A percentile compares a stretch with the other conserved stretches of the same genome.
These are phyloP conservation scores for Moniliella sp. DNA, from an alignment of 1,284 basidiomycete genomes.

Conservation along the genomic window DNA sequence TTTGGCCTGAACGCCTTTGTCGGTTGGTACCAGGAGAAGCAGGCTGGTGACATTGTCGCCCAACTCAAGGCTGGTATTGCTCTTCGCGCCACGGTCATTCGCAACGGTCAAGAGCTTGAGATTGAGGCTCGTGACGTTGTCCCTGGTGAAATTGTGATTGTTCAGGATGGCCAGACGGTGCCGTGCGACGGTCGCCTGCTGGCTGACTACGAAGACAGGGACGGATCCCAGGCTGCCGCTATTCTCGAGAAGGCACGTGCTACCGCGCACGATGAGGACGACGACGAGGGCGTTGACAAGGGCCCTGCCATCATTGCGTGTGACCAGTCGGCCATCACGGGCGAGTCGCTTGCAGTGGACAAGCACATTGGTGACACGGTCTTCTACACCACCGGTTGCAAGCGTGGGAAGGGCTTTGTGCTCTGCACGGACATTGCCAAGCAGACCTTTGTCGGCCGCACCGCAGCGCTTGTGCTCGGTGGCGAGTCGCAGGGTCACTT, in stretches of 20 bases:
- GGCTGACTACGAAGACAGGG: slow-evolving; percentile 36
- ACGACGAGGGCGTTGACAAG: slow-evolving; percentile 36
- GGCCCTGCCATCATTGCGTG: slow-evolving; percentile 40
- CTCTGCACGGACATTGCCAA: slow-evolving; percentile 39
- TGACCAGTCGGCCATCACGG: slow-evolving; percentile 42
- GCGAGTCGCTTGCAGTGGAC: slow-evolving; percentile 42
- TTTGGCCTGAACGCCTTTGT: slow-evolving; percentile 39
- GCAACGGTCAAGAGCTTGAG: slow-evolving; percentile 39
- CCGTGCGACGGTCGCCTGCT: slow-evolving; percentile 41
- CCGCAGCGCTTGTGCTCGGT: slow-evolving; percentile 37
- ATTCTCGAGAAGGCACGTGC: slow-evolving; percentile 25
- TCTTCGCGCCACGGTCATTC: slow-evolving; percentile 38
- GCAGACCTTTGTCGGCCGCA: slow-evolving; percentile 39
- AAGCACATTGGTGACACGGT: slow-evolving; percentile 41
- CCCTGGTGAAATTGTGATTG: slow-evolving; percentile 40
- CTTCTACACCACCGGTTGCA: slow-evolving; percentile 37
- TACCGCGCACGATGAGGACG: slow-evolving; percentile 17
- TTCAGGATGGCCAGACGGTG: slow-evolving; percentile 40
- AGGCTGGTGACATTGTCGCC: slow-evolving; percentile 40
- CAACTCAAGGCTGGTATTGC: slow-evolving; percentile 43
- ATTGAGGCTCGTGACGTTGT: slow-evolving; percentile 42
- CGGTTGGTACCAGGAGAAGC: slow-evolving; percentile 44
- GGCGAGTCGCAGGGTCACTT: slow-evolving; percentile 38
- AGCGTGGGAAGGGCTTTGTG: slow-evolving; percentile 41
- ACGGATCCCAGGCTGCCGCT: slow-evolving; percentile 24